A percentile compares a stretch with the other conserved stretches of the same genome.
phyloP scores from a whole-genome alignment of 371 early-diverging fungal species.

The Funneliformis caledonium region DNA sequence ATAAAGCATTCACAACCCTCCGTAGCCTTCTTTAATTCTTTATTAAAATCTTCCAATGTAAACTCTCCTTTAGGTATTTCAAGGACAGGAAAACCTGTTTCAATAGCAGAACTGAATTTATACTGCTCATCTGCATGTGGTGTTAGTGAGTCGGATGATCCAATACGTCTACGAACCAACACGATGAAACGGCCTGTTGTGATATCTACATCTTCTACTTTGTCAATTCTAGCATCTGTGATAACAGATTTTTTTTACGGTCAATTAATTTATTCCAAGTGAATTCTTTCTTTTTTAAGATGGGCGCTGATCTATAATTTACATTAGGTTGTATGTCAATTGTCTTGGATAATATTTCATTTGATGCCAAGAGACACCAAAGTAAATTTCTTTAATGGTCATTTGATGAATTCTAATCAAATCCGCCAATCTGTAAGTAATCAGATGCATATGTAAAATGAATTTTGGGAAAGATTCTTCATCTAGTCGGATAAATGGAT shows the following conservation, averaged over 20 bases:
- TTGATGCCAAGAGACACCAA: neutral
- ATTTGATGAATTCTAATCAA: neutral
- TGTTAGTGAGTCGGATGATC: neutral
- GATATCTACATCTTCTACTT: neutral
- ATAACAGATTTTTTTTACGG: no score
- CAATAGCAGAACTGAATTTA: slow-evolving; percentile 3
- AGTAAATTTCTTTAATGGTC: slow-evolving; percentile 11
- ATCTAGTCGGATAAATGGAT: neutral
- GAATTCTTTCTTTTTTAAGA: no score
- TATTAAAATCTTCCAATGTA: neutral
- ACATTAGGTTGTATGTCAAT: neutral
- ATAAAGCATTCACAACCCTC: slow-evolving; percentile 3
- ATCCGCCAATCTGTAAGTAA: neutral
- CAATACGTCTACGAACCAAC: neutral
- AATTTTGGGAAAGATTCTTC: slow-evolving; percentile 16
- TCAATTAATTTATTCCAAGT: no score
- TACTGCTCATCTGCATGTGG: slow-evolving; percentile 29
- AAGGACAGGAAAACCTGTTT: neutral
- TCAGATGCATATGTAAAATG: neutral
- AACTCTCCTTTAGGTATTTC: no score
- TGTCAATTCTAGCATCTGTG: no score
- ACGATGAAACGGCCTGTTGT: slow-evolving; percentile 7
- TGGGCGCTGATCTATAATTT: no score
- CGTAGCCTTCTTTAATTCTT: slow-evolving; percentile 1
- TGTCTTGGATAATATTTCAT: neutral